A percentile compares a stretch with the other conserved stretches of the same genome.
phyloP scores from a whole-genome alignment of 768 basidiomycete genomes.

The Lyophyllum semitale region DNA sequence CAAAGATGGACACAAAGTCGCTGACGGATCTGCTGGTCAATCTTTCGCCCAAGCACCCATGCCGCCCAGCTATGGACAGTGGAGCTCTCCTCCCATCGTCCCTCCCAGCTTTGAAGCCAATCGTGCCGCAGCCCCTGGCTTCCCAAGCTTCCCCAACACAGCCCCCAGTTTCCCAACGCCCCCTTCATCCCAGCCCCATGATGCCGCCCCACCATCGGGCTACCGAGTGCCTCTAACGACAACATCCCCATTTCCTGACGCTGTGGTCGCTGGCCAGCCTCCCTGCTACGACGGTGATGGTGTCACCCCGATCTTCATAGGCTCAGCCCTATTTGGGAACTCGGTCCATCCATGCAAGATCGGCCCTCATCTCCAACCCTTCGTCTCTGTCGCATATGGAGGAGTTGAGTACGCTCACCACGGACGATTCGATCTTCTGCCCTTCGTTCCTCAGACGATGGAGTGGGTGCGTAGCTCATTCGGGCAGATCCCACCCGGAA shows the following conservation, averaged over 20 bases:
- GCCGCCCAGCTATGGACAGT: slow-evolving; percentile 9
- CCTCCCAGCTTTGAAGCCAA: slow-evolving; percentile 19
- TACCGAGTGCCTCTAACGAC: slow-evolving; percentile 60
- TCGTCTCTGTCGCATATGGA: slow-evolving; percentile 62
- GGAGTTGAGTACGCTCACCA: slow-evolving; percentile 60
- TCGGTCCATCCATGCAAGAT: slow-evolving; percentile 88
- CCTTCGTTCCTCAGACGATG: slow-evolving; percentile 68
- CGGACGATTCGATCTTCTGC: slow-evolving; percentile 76
- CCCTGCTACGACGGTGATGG: slow-evolving; percentile 61
- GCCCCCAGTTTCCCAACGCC: slow-evolving; percentile 17
- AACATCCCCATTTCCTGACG: slow-evolving; percentile 44
- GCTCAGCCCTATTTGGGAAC: slow-evolving; percentile 66
- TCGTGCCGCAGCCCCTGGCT: slow-evolving; percentile 7
- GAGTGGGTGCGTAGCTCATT: slow-evolving; percentile 68
- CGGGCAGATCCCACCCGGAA: slow-evolving; percentile 59
- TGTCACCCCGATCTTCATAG: slow-evolving; percentile 63
- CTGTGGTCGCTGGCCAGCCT: slow-evolving; percentile 45
- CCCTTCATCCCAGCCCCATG: slow-evolving; percentile 5
- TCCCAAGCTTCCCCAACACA: slow-evolving; percentile 11
- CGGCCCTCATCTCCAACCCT: slow-evolving; percentile 53
- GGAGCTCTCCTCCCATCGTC: slow-evolving; percentile 23
- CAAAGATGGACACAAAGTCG: slow-evolving; percentile 5
- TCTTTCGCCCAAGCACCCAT: slow-evolving; percentile 9
- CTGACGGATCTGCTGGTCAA: slow-evolving; percentile 4
- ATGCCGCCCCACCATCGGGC: slow-evolving; percentile 58